phyloP scores from a whole-genome alignment of 805 yeast species.

The Myxozyma neglecta region DNA sequence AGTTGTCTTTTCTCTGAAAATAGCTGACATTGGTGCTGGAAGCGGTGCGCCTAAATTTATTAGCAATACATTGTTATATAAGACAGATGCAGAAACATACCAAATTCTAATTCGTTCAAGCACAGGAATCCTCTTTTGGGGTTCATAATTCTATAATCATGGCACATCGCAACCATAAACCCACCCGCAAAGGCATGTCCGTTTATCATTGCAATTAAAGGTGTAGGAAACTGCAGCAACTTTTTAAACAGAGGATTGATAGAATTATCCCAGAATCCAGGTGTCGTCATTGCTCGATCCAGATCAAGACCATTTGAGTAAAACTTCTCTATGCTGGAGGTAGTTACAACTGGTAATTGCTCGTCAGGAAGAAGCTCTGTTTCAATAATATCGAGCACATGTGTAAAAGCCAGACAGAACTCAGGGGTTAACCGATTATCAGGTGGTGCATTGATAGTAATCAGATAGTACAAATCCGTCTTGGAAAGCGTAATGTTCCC shows the following conservation, averaged over 20 bases:
- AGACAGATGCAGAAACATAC: background rate
- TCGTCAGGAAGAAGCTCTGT: slow-evolving; percentile 28
- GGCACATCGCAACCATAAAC: slow-evolving; percentile 43
- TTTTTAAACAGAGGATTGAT: slow-evolving; percentile 41
- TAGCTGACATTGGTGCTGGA: slow-evolving; percentile 41
- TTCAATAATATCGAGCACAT: slow-evolving; percentile 39
- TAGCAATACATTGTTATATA: too few relatives aligned
- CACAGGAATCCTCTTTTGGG: slow-evolving; percentile 43
- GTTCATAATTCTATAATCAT: slow-evolving; percentile 45
- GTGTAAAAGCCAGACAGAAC: slow-evolving; percentile 39
- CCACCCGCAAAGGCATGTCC: slow-evolving; percentile 48
- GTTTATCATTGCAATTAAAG: slow-evolving; percentile 44
- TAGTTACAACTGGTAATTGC: slow-evolving; percentile 42
- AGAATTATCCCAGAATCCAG: slow-evolving; percentile 39
- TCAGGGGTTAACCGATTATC: slow-evolving; percentile 43
- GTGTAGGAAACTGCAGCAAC: slow-evolving; percentile 43
- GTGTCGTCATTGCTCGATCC: slow-evolving; percentile 40
- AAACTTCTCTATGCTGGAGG: slow-evolving; percentile 42
- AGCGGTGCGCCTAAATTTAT: slow-evolving; percentile 40
- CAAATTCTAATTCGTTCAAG: slow-evolving; percentile 44
- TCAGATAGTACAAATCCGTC: slow-evolving; percentile 37
- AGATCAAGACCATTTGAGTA: slow-evolving; percentile 45
- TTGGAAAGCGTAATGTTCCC: slow-evolving; percentile 17
- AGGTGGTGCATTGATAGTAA: slow-evolving; percentile 40
- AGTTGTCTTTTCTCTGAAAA: slow-evolving; percentile 40